Evolutionary conservation across 1,284 basidiomycete genomes (phyloP).

Genomic region (Ustilago loliicola): DNA sequence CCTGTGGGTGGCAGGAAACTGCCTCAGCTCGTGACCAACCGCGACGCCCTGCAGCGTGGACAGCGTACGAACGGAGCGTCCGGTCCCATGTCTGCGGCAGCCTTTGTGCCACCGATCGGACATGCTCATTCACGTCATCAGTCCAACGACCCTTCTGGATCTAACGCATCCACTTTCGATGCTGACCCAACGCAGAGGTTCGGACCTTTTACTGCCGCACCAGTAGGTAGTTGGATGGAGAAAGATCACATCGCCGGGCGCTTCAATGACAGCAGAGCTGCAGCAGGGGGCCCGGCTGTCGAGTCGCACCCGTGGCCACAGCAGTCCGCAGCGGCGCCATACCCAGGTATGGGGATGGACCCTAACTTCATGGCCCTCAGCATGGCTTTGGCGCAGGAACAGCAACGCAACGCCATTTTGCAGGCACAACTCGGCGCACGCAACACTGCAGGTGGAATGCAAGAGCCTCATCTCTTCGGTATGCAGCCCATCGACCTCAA

Average conservation of each 20-base stretch:
- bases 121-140: conserved; percentile 50
- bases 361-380: conserved; percentile 53
- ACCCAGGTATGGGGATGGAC: conserved; percentile 22
- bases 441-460: conserved; percentile 13
- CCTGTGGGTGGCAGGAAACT: conserved; percentile 33
- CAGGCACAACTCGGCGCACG: conserved; percentile 53
- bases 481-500: conserved; percentile 45
- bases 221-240: conserved; percentile 37
- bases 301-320: conserved; percentile 33
- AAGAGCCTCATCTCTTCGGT: conserved; percentile 41
- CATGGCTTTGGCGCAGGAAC: conserved; percentile 58
- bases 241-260: conserved; percentile 41
- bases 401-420: conserved; percentile 54
- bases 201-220: conserved; percentile 53
- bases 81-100: conserved; percentile 50
- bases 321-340: conserved; percentile 14
- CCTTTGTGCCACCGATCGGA: conserved; percentile 58
- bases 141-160: conserved; percentile 23
- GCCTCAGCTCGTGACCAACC: conserved; percentile 60
- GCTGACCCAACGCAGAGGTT: conserved; percentile 17
- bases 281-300: background rate
- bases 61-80: conserved; percentile 14
- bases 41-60: conserved; percentile 52
- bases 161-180: conserved; percentile 20
- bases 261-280: conserved; percentile 4